Conservation (phyloP, 2,329 filamentous ascomycete genomes). For the Xylariales sp. region DNA sequence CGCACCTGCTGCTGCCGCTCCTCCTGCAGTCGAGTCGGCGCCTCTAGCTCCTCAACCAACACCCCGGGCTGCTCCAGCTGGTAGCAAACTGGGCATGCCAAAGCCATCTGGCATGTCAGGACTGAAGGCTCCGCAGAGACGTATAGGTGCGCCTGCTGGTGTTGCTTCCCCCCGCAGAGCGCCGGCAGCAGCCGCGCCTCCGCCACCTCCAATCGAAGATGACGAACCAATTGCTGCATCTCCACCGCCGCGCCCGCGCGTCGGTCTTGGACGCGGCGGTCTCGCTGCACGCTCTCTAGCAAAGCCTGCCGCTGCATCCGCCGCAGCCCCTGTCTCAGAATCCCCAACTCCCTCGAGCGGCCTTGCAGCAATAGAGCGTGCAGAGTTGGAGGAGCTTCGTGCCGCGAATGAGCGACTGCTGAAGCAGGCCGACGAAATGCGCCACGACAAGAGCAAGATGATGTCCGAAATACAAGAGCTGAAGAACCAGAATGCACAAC, state of each 20-base stretch:
- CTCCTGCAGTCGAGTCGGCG: slow-evolving; percentile 30
- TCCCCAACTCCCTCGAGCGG: slow-evolving; percentile 60
- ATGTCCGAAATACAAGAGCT: slow-evolving; percentile 87
- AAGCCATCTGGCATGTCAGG: slow-evolving; percentile 50
- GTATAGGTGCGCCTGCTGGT: slow-evolving; percentile 44
- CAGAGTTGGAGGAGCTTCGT: slow-evolving; percentile 87
- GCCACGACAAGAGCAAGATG: slow-evolving; percentile 75
- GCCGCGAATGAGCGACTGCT: slow-evolving; percentile 74
- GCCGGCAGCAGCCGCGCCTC: slow-evolving; percentile 40
- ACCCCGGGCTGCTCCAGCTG: slow-evolving; percentile 40
- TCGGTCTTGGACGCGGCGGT: slow-evolving; percentile 70
- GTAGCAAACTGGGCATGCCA: slow-evolving; percentile 51
- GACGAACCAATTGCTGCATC: slow-evolving; percentile 38
- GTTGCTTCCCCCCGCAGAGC: slow-evolving; percentile 48
- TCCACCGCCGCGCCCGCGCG: slow-evolving; percentile 56
- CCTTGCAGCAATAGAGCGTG: slow-evolving; percentile 73
- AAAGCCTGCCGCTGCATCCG: slow-evolving; percentile 58
- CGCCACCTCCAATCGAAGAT: slow-evolving; percentile 49
- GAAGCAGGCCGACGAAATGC: slow-evolving; percentile 72
- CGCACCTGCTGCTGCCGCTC: slow-evolving; percentile 34
- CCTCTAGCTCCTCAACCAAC: slow-evolving; percentile 56
- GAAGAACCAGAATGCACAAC: slow-evolving; percentile 91
- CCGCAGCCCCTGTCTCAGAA: slow-evolving; percentile 43
- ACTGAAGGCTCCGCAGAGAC: slow-evolving; percentile 57
- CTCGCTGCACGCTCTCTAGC: slow-evolving; percentile 81